Percentiles rank a stretch among this genome's conserved stretches.
Conservation (phyloP, 1,139 yeast species). For the Wickerhamiella infanticola region DNA sequence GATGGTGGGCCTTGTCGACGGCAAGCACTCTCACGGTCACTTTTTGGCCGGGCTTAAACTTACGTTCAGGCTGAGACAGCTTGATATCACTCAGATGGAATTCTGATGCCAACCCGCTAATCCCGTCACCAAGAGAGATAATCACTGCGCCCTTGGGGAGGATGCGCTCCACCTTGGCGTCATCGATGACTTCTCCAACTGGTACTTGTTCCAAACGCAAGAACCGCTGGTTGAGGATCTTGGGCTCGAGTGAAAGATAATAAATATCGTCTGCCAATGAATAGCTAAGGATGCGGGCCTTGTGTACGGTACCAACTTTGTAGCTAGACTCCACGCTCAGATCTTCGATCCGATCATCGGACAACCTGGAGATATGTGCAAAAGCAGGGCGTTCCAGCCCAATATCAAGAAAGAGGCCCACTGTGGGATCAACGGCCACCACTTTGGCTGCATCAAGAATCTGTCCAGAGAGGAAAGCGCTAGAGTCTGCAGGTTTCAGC, state of each 20-base stretch:
- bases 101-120: constrained; percentile 62
- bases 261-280: constrained; percentile 51
- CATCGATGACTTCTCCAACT: constrained; percentile 44
- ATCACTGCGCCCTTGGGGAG: constrained; percentile 57
- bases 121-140: constrained; percentile 47
- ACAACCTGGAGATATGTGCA: constrained; percentile 48
- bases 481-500: constrained; percentile 18
- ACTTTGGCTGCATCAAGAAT: constrained; percentile 45
- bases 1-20: constrained; percentile 28
- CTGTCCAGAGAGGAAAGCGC: constrained; percentile 69
- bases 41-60: constrained; percentile 69
- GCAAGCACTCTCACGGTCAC: constrained; percentile 53
- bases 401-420: constrained; percentile 29
- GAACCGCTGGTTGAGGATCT: constrained; percentile 46
- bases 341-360: constrained; percentile 34
- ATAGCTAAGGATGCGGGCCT: constrained; percentile 64
- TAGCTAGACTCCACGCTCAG: constrained; percentile 26
- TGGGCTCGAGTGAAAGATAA: constrained; percentile 53
- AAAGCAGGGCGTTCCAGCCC: constrained; percentile 26
- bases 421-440: constrained; percentile 32
- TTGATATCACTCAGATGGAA: constrained; percentile 72
- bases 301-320: constrained; percentile 47
- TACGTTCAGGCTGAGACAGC: constrained; percentile 78
- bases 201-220: constrained; percentile 59
- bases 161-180: constrained; percentile 44